These are phyloP conservation scores for Mesotaenium endlicherianum DNA, from an alignment of 139 green algal genomes.

Conservation along the genomic window DNA sequence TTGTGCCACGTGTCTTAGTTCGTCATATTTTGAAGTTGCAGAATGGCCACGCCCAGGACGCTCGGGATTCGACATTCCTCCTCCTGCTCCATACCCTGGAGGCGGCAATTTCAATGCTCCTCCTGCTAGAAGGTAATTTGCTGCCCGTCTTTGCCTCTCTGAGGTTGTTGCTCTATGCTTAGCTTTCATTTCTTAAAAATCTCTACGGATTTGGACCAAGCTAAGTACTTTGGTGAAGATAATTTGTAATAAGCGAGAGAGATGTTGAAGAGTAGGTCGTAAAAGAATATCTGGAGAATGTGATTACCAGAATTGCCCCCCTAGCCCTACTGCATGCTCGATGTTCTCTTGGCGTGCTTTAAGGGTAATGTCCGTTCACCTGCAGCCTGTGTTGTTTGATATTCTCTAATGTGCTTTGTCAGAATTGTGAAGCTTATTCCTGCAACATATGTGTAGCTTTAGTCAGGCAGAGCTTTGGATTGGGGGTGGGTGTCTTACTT, in stretches of 20 bases:
- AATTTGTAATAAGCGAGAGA: too few relatives aligned
- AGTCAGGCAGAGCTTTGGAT: neutral
- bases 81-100: neutral
- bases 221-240: too few relatives aligned
- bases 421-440: neutral
- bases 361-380: too few relatives aligned
- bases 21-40: neutral
- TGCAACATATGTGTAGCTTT: neutral
- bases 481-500: neutral
- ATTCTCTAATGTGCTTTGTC: neutral
- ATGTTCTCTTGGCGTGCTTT: too few relatives aligned
- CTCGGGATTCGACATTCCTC: constrained; percentile 2
- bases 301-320: too few relatives aligned
- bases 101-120: neutral
- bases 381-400: neutral
- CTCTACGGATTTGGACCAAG: too few relatives aligned
- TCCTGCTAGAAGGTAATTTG: neutral
- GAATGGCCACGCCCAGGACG: neutral
- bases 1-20: neutral
- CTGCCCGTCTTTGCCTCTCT: neutral
- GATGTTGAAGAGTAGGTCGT: too few relatives aligned
- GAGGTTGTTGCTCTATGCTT: neutral
- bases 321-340: too few relatives aligned
- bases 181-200: neutral
- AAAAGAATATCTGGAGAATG: too few relatives aligned